Percentiles rank a stretch among this genome's conserved stretches.
Conservation (phyloP, 352 stramenopile species). For the Pythium utonaiense region DNA sequence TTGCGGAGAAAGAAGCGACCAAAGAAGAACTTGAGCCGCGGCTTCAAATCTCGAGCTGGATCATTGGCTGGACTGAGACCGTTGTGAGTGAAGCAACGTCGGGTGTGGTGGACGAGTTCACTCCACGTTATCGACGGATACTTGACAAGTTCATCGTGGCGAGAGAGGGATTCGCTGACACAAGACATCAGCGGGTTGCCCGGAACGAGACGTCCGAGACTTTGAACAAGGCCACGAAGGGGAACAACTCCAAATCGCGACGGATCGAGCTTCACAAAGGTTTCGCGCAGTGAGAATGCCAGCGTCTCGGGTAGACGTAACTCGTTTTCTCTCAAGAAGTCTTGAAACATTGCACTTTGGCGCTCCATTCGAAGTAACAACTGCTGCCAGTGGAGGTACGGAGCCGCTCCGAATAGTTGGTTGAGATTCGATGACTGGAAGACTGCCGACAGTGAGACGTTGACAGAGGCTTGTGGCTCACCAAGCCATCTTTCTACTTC, state of each 20-base stretch:
- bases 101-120: constrained; percentile 26
- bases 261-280: constrained; percentile 42
- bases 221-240: constrained; percentile 34
- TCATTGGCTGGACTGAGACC: constrained; percentile 11
- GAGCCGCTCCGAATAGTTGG: constrained; percentile 25
- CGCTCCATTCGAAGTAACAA: constrained; percentile 46
- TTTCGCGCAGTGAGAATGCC: constrained; percentile 18
- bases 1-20: constrained; percentile 48
- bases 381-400: constrained; percentile 57
- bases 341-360: constrained; percentile 29
- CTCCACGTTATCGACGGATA: constrained; percentile 29
- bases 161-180: neutral
- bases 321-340: constrained; percentile 33
- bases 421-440: constrained; percentile 10
- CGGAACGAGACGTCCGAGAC: constrained; percentile 11
- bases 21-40: constrained; percentile 47
- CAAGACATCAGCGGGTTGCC: neutral
- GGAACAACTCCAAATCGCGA: constrained; percentile 42
- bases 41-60: constrained; percentile 24
- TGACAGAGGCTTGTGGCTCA: neutral
- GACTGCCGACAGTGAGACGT: constrained; percentile 6
- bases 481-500: neutral
- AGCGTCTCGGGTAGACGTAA: constrained; percentile 22
- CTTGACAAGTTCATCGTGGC: neutral
- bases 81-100: neutral